Base-by-base conservation (phyloP, 1,284 basidiomycete species). In the Somion occarium region DNA sequence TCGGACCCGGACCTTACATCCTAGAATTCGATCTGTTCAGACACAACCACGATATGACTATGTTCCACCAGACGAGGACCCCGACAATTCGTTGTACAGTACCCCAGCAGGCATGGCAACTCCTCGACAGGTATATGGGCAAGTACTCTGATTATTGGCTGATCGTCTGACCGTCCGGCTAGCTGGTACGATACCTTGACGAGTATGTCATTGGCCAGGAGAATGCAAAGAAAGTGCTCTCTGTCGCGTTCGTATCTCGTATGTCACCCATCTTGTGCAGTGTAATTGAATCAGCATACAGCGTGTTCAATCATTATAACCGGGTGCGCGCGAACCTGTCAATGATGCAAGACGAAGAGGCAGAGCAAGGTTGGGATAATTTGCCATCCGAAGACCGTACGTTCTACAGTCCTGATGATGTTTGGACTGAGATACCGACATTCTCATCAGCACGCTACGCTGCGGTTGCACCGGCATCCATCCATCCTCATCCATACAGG, bases 191-290 rank as follows among this genome's bases (percentile, higher is more conserved):
- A 62, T 93, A 93, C 67, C 78, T 97, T 25, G 87, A 93, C 59
- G 82, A 91, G 61, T 96, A 88, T 64, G 85, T 98, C n/a, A 80
- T 98, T 12, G 94, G 95, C 1, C 95, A 98, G 66, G 88, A 91
- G 56, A 79, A 78, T 55, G 94, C 95, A 2, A 98, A 98, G 78
- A 93, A 93, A 65, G 87, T 92, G 9, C 78, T 98, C 18, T 91
- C 92, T 26, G 95, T 71, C 23, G 69, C 68, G 68, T 71, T 55
- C 58, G 58, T 63, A 44, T 27, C 18, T 19, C 46, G 13, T 34
- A 25, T 30, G 18, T 9, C 20, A 20, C 19, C 38, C 37, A 18
- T 43, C 11, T 15, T 23, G 25, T 44, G 3, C 24, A 25, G 18
- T 13, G 5, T 47, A 53, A 42, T 34, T 50, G 24, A 53, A 58